Base-by-base conservation (phyloP, 192 early-diverging fungal genomes). In the Coemansia sp. region DNA sequence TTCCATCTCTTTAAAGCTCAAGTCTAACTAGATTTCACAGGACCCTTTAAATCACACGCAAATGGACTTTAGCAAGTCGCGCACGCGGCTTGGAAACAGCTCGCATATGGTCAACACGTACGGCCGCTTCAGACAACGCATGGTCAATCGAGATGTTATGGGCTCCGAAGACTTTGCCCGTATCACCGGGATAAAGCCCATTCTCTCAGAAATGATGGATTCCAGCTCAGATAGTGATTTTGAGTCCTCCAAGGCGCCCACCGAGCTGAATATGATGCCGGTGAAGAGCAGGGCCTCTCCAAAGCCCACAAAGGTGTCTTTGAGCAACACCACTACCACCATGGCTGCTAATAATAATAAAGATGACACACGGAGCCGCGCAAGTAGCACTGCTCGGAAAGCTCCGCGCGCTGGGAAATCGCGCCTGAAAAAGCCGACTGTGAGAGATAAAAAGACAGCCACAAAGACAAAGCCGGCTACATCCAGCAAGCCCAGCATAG, bases 51-150 rank as follows among this genome's bases (percentile, higher is more conserved):
- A 50, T 18, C n/a, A 9, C 26, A 54, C 41, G 26, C 39, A 65
- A 67, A 82, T 82, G 80, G 80, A 77, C 39, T 74, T 69, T 63
- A 65, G 75, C 23, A 65, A 63, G 62, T 68, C 74, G 61, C 79
- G 68, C 48, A 38, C 63, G 10, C 75, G 80, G 21, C 65, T 74
- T 19, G 75, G 72, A 8, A 57, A 60, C 18, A 41, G 56, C 47
- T 59, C 75, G 48, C 75, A 74, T 8, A 69, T 77, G 68, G 75
- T 82, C 60, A 82, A 77, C 37, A 82, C 80, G 39, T 82, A 82
- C 57, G 80, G 80, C 2, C 68, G 80, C 1, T 71, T 77, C 47
- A 68, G 68, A 23, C 75, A 82, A 48, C 75, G 80, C 18, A 74
- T 77, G 32, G 68, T 74, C 19, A 65, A 61, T 57, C 44, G 80